A percentile compares a stretch with the other conserved stretches of the same genome.
These are phyloP conservation scores for Talaromyces nanjingensis DNA, from an alignment of 495 filamentous ascomycete species.

Conservation along the genomic window DNA sequence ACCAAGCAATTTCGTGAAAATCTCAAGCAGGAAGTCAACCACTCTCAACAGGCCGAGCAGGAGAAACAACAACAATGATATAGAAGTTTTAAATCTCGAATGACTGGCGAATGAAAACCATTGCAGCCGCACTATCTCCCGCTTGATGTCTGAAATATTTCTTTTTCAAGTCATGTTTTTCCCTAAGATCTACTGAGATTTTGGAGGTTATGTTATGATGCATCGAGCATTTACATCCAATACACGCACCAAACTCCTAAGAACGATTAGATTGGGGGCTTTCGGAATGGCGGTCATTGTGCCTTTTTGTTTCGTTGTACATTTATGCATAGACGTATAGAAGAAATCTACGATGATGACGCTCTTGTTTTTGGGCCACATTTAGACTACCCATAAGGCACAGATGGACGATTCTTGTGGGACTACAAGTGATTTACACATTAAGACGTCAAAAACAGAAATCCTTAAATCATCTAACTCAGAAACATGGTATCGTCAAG, in stretches of 20 bases:
- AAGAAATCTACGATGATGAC: background rate
- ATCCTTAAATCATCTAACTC: background rate
- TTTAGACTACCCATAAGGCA: no score
- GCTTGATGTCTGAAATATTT: background rate
- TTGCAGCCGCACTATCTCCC: background rate
- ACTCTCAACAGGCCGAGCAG: background rate
- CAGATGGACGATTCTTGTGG: no score
- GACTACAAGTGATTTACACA: background rate
- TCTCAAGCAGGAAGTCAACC: background rate
- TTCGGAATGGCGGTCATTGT: background rate
- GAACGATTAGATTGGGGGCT: background rate
- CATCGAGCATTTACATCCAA: background rate
- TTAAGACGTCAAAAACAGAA: background rate
- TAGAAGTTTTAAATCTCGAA: background rate
- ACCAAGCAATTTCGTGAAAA: conserved; percentile 19
- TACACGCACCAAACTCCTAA: background rate
- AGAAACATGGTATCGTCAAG: background rate
- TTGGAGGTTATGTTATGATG: background rate
- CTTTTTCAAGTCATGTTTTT: background rate
- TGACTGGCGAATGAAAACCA: background rate
- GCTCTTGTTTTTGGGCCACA: background rate
- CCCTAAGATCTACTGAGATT: background rate
- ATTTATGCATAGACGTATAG: conserved; percentile 5
- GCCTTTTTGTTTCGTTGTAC: background rate
- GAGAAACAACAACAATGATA: background rate